A percentile compares a stretch with the other conserved stretches of the same genome.
Conservation (phyloP, 805 yeast genomes). For the Candida endomychidarum region DNA sequence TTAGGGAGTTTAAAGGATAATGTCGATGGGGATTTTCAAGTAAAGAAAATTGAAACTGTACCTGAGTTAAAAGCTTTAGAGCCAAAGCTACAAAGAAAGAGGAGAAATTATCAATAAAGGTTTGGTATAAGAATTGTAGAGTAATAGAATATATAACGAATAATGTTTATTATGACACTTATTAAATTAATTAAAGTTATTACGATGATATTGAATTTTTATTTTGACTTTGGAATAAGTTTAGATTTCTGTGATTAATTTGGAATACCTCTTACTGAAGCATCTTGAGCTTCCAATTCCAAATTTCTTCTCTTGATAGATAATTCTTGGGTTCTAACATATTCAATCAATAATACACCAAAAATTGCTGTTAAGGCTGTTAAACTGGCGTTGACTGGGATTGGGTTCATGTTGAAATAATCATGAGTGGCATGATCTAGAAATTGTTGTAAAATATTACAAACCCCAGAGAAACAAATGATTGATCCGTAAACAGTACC, state of each 20-base stretch:
- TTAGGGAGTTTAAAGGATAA: constrained; percentile 3
- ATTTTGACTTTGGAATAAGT: too few species aligned
- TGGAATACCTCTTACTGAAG: constrained; percentile 49
- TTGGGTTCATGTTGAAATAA: constrained; percentile 69
- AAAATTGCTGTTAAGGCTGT: constrained; percentile 53
- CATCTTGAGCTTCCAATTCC: constrained; percentile 64
- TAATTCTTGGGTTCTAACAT: constrained; percentile 42
- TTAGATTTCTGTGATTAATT: constrained; percentile 20
- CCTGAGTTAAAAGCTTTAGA: constrained; percentile 18
- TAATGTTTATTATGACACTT: constrained; percentile 1
- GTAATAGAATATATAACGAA: background rate
- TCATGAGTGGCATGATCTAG: constrained; percentile 73
- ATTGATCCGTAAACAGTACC: constrained; percentile 89
- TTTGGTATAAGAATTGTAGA: background rate
- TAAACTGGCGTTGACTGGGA: constrained; percentile 66
- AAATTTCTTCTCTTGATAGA: constrained; percentile 49
- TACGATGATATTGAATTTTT: too few species aligned
- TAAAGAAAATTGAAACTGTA: constrained; percentile 8
- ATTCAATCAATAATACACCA: constrained; percentile 46
- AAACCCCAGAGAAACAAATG: constrained; percentile 78
- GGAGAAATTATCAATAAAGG: constrained; percentile 8
- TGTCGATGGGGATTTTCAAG: constrained; percentile 3
- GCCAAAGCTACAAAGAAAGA: background rate
- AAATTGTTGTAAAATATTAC: constrained; percentile 68
- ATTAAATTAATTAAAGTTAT: too few species aligned